Base-by-base conservation (phyloP, 2,329 filamentous ascomycete species). In the Fusarium xyrophilum region DNA sequence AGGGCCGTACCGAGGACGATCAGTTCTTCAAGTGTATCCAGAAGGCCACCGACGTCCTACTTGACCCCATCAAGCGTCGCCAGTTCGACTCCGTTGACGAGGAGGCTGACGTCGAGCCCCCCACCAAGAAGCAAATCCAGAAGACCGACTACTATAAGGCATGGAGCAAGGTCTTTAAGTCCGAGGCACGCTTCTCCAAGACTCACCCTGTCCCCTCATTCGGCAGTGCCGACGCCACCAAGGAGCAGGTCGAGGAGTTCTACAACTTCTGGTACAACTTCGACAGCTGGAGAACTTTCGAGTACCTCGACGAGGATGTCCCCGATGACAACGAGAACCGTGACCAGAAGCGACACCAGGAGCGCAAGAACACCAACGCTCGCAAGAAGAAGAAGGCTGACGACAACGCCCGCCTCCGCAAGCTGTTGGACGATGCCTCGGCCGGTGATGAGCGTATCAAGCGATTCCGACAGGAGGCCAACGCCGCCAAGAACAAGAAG, bases 191-290 rank as follows among this genome's bases (percentile, higher is more conserved):
- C 68, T 99, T 99, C 88, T 96, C 92, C 80, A 96, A 93, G 81
- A 86, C 81, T 65, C 92, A 97, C 78, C 95, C 95, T 10, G 96
- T 97, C 6, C 96, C 96, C 9, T 82, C 86, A 74, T 89, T 99
- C 61, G 96, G 96, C 67, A 87, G 93, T 76, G 92, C 93, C 70
- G 91, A 96, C 71, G 90, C 92, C 76, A 88, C 88, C 74, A 92
- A 94, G 82, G 92, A 96, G 77, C 90, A 97, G 12, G 96, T 99
- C 47, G 94, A 98, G 78, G 84, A 85, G 56, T 99, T 99, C 82
- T 99, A 99, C 88, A 97, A 99, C 87, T 99, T 98, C 86, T 99
- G 92, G 91, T 99, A 98, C 86, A 96, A 95, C 86, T 97, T 99
- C 76, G 96, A 99, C 86, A 96, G 91, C 80, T 99, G 96, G 96